Conservation (phyloP, 2,329 filamentous ascomycete genomes). For the Westerdykella sp. region DNA sequence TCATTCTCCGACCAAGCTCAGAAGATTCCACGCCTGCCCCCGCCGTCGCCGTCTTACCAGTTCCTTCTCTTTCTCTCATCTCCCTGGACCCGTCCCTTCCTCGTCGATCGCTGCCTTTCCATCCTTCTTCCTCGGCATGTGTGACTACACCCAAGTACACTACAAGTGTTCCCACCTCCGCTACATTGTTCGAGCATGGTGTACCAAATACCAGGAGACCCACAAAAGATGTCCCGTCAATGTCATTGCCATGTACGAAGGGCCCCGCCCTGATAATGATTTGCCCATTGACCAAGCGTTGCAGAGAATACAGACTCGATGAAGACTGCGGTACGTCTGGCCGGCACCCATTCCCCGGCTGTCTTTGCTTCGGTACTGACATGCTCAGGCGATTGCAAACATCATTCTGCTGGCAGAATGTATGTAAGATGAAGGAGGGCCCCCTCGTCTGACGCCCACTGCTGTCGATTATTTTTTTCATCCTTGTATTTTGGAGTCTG, state of each 20-base stretch:
- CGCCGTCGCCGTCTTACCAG: not conserved
- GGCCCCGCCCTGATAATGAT: too few relatives aligned
- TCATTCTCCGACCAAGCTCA: slow-evolving; percentile 7
- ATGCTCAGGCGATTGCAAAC: slow-evolving; percentile 30
- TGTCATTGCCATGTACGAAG: slow-evolving; percentile 46
- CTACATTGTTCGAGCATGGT: slow-evolving; percentile 53
- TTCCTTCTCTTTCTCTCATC: slow-evolving; percentile 4
- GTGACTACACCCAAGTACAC: slow-evolving; percentile 55
- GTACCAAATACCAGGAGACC: slow-evolving; percentile 48
- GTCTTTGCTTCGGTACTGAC: slow-evolving; percentile 10
- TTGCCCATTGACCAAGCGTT: too few relatives aligned
- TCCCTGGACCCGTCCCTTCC: not conserved
- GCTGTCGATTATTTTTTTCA: slow-evolving; percentile 5
- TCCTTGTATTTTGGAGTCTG: slow-evolving; percentile 18
- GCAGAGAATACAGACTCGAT: slow-evolving; percentile 44
- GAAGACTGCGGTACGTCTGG: slow-evolving; percentile 42
- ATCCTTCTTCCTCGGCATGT: slow-evolving; percentile 39
- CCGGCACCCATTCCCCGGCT: not conserved
- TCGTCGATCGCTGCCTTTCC: slow-evolving; percentile 21
- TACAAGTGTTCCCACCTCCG: slow-evolving; percentile 52
- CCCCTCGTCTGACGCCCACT: slow-evolving; percentile 6
- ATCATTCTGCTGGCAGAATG: slow-evolving; percentile 11
- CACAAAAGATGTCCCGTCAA: slow-evolving; percentile 52
- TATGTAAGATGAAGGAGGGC: slow-evolving; percentile 5
- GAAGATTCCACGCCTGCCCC: not conserved